Conservation (phyloP, 768 basidiomycete genomes). For the Clathrus columnatus region DNA sequence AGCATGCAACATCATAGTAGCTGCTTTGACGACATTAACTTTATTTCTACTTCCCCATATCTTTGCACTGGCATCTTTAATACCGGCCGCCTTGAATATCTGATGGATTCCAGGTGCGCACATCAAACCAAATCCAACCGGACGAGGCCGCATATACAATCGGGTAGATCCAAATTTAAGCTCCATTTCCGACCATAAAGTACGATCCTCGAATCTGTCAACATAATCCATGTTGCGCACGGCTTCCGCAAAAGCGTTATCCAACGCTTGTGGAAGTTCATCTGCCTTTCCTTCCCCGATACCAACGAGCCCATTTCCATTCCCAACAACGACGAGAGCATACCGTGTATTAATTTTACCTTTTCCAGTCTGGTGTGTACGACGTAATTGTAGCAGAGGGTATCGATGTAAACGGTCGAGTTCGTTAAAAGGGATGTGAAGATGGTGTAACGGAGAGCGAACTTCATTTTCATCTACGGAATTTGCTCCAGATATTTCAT, state of each 20-base stretch:
- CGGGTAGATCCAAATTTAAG: slow-evolving; percentile 79
- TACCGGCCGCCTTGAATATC: slow-evolving; percentile 86
- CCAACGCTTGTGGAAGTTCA: slow-evolving; percentile 42
- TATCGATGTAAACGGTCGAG: slow-evolving; percentile 31
- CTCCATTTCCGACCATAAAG: slow-evolving; percentile 87
- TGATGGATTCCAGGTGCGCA: slow-evolving; percentile 87
- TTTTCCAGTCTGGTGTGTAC: slow-evolving; percentile 88
- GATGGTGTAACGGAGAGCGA: slow-evolving; percentile 7
- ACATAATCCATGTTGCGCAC: slow-evolving; percentile 87
- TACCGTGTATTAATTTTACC: slow-evolving; percentile 70
- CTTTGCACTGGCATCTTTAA: slow-evolving; percentile 92
- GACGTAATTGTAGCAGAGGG: slow-evolving; percentile 40
- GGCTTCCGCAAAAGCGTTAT: slow-evolving; percentile 58
- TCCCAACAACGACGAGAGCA: slow-evolving; percentile 64
- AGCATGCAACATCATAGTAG: slow-evolving; percentile 74
- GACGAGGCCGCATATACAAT: slow-evolving; percentile 71
- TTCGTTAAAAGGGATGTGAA: slow-evolving; percentile 15
- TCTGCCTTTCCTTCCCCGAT: slow-evolving; percentile 73
- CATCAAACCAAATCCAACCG: slow-evolving; percentile 85
- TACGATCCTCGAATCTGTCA: slow-evolving; percentile 87
- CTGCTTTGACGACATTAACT: slow-evolving; percentile 78
- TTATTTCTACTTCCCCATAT: slow-evolving; percentile 90
- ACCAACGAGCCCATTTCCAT: slow-evolving; percentile 78
- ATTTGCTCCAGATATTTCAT: background rate
- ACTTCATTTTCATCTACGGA: background rate